A percentile compares a stretch with the other conserved stretches of the same genome.
Evolutionary conservation across 1,139 yeast genomes (phyloP).

Genomic region (Suhomyces wounanorum): DNA sequence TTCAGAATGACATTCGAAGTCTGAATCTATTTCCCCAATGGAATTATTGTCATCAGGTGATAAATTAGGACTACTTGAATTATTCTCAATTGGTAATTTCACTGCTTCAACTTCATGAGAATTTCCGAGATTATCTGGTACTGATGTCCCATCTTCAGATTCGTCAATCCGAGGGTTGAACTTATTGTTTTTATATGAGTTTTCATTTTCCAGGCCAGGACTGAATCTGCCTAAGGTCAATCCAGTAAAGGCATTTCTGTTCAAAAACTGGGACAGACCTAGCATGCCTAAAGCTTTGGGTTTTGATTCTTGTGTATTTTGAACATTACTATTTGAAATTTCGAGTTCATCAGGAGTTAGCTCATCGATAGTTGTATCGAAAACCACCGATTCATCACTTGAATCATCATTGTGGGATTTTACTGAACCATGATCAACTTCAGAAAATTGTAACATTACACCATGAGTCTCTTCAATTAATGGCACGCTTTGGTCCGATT

Average conservation of each 20-base stretch:
- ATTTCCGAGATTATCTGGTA: background rate
- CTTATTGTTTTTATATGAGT: background rate
- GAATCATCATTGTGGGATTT: too few relatives aligned
- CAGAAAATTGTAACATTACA: too few relatives aligned
- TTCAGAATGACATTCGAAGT: too few relatives aligned
- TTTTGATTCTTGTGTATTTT: background rate
- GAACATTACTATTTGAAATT: background rate
- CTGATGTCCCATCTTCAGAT: background rate
- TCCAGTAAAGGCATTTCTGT: background rate
- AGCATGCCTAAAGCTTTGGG: background rate
- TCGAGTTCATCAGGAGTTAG: background rate
- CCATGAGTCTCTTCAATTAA: too few relatives aligned
- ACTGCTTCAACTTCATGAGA: background rate
- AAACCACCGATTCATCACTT: background rate
- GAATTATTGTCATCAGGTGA: too few relatives aligned
- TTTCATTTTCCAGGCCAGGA: background rate
- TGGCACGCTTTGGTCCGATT: too few relatives aligned
- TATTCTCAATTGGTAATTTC: too few relatives aligned
- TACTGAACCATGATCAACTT: too few relatives aligned
- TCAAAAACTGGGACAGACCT: background rate
- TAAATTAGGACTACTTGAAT: too few relatives aligned
- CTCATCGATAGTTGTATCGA: background rate
- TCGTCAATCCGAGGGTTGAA: background rate
- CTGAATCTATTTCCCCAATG: too few relatives aligned
- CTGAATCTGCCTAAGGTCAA: background rate